phyloP scores from a whole-genome alignment of 768 basidiomycete genomes.

The Pleurotus cornucopiae region DNA sequence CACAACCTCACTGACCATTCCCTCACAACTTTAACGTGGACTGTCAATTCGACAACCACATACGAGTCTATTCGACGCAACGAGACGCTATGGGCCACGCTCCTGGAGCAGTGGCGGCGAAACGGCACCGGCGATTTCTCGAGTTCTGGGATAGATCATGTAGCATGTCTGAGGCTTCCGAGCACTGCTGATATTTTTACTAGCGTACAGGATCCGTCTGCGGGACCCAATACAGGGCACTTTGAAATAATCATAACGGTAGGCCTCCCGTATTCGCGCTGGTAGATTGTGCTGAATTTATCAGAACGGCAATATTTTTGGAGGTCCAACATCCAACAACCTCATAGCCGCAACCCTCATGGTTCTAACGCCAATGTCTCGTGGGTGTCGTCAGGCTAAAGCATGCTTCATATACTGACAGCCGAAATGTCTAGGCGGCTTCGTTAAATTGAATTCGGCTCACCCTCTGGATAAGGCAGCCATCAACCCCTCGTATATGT shows the following conservation, averaged over 20 bases:
- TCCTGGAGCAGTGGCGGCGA: conserved; percentile 23
- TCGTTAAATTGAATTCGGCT: conserved; percentile 34
- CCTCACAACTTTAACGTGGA: conserved; percentile 10
- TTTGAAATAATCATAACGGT: conserved; percentile 18
- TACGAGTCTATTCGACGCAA: conserved; percentile 22
- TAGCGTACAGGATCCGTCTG: conserved; percentile 17
- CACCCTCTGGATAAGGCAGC: conserved; percentile 42
- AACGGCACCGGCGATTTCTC: conserved; percentile 20
- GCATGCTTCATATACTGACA: neutral
- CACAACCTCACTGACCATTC: conserved; percentile 30
- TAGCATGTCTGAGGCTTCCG: conserved; percentile 18
- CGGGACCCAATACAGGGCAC: conserved; percentile 18
- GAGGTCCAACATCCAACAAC: conserved; percentile 20
- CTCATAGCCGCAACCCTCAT: conserved; percentile 20
- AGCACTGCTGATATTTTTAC: conserved; percentile 14
- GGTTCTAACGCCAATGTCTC: conserved; percentile 31
- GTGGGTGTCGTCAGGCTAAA: conserved; percentile 13
- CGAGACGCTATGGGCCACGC: conserved; percentile 15
- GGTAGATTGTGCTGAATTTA: neutral
- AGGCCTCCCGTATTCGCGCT: neutral
- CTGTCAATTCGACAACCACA: conserved; percentile 22
- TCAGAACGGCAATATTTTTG: conserved; percentile 4
- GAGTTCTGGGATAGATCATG: conserved; percentile 12
- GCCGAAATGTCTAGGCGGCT: conserved; percentile 24
- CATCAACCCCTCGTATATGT: conserved; percentile 48